Evolutionary conservation across 495 filamentous ascomycete genomes (phyloP).

Genomic region (Zalerion maritima): DNA sequence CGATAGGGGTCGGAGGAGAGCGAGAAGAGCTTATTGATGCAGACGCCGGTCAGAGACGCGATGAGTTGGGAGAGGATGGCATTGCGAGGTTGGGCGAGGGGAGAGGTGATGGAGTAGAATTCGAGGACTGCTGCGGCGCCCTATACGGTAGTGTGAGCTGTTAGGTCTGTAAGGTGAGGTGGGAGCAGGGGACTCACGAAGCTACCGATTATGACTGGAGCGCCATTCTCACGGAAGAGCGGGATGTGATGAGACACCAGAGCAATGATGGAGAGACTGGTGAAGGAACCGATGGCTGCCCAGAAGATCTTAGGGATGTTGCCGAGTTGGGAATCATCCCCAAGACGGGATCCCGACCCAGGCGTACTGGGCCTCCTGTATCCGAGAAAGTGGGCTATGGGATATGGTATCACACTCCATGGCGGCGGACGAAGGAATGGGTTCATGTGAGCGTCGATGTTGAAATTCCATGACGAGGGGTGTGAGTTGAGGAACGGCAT

Average conservation of each 20-base stretch:
- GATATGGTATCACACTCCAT: constrained; percentile 28
- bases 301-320: constrained; percentile 35
- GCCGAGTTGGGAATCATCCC: constrained; percentile 24
- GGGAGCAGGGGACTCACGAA: constrained; percentile 22
- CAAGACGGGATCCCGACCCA: no score
- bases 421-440: constrained; percentile 39
- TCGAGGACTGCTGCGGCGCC: constrained; percentile 66
- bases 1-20: constrained; percentile 36
- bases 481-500: no score
- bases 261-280: constrained; percentile 32
- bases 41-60: constrained; percentile 49
- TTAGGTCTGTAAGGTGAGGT: constrained; percentile 1
- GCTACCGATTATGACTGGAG: constrained; percentile 37
- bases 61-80: constrained; percentile 58
- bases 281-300: constrained; percentile 40
- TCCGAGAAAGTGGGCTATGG: constrained; percentile 37
- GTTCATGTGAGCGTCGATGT: constrained; percentile 53
- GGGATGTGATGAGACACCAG: constrained; percentile 22
- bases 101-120: constrained; percentile 63
- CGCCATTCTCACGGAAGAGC: constrained; percentile 18
- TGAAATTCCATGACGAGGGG: constrained; percentile 46
- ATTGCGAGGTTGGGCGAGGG: constrained; percentile 72
- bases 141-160: constrained; percentile 20
- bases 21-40: constrained; percentile 58
- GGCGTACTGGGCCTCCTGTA: constrained; percentile 22